Conservation (phyloP, 176 grass and related monocot species). For the Raddia guianensis region DNA sequence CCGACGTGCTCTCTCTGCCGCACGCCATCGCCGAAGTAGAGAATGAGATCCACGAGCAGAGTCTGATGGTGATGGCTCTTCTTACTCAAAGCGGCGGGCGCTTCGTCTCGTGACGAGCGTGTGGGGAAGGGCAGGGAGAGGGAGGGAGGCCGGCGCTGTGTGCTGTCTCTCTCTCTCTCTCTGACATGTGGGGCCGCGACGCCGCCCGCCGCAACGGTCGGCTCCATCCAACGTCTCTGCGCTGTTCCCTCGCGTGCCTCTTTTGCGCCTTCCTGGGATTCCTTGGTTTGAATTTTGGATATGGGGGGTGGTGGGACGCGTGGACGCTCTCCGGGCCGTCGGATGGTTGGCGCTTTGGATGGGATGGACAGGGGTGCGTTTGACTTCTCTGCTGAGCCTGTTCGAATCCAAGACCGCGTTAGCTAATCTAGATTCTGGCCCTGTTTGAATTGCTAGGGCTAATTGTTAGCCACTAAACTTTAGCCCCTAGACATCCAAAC, state of each 20-base stretch:
- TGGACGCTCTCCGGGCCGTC: not conserved
- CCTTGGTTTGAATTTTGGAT: constrained; percentile 48
- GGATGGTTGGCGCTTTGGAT: not conserved
- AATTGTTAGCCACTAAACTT: no score
- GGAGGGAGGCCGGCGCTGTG: not conserved
- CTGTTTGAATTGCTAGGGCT: no score
- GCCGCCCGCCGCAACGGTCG: constrained; percentile 40
- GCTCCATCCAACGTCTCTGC: constrained; percentile 17
- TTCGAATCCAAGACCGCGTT: no score
- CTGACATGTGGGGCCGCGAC: constrained; percentile 20
- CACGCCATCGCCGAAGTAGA: no score
- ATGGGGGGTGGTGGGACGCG: not conserved
- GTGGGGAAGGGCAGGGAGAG: not conserved
- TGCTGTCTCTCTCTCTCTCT: not conserved
- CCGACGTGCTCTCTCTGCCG: not conserved
- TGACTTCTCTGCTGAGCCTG: no score
- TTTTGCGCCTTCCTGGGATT: not conserved
- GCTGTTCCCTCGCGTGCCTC: not conserved
- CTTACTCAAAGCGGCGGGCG: no score
- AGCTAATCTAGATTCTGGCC: no score
- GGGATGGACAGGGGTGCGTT: not conserved
- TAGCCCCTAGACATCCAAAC: no score
- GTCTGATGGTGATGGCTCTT: no score
- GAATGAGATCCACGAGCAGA: no score
- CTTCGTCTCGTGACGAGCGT: no score